phyloP scores from a whole-genome alignment of 2,329 filamentous ascomycete genomes.

The Epichloe glyceriae region DNA sequence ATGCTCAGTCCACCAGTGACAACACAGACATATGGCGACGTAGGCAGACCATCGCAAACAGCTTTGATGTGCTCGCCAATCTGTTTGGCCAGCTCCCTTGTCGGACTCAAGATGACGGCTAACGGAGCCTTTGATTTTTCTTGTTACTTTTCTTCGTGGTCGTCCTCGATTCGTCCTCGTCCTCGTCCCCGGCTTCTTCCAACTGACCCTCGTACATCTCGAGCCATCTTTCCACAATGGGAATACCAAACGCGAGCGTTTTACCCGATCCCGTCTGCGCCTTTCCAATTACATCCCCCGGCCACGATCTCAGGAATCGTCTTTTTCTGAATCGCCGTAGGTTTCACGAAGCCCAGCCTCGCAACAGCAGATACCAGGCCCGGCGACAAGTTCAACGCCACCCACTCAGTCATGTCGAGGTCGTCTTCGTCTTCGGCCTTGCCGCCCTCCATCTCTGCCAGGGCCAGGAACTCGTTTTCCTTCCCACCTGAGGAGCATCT shows the following conservation, averaged over 20 bases:
- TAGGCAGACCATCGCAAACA: slow-evolving; percentile 50
- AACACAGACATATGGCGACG: slow-evolving; percentile 63
- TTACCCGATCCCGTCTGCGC: slow-evolving; percentile 94
- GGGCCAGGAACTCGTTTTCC: slow-evolving; percentile 38
- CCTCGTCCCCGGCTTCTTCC: slow-evolving; percentile 13
- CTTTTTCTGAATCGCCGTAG: slow-evolving; percentile 68
- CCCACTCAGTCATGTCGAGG: slow-evolving; percentile 66
- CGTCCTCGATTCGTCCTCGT: neutral
- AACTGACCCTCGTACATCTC: slow-evolving; percentile 27
- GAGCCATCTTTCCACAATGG: slow-evolving; percentile 77
- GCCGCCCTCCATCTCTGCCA: slow-evolving; percentile 38
- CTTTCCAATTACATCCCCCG: slow-evolving; percentile 90
- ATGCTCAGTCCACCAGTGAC: slow-evolving; percentile 86
- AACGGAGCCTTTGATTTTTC: slow-evolving; percentile 38
- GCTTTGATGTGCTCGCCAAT: slow-evolving; percentile 69
- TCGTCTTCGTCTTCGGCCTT: slow-evolving; percentile 47
- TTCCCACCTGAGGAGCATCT: slow-evolving; percentile 24
- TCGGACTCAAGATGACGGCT: slow-evolving; percentile 79
- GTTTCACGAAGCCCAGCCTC: slow-evolving; percentile 65
- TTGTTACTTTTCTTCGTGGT: slow-evolving; percentile 2
- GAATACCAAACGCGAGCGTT: slow-evolving; percentile 87
- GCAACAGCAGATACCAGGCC: slow-evolving; percentile 61
- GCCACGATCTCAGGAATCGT: slow-evolving; percentile 71
- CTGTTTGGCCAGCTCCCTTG: slow-evolving; percentile 87
- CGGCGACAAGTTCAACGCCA: slow-evolving; percentile 57